phyloP scores from a whole-genome alignment of 768 basidiomycete species.

The Leucogyrophana mollusca region DNA sequence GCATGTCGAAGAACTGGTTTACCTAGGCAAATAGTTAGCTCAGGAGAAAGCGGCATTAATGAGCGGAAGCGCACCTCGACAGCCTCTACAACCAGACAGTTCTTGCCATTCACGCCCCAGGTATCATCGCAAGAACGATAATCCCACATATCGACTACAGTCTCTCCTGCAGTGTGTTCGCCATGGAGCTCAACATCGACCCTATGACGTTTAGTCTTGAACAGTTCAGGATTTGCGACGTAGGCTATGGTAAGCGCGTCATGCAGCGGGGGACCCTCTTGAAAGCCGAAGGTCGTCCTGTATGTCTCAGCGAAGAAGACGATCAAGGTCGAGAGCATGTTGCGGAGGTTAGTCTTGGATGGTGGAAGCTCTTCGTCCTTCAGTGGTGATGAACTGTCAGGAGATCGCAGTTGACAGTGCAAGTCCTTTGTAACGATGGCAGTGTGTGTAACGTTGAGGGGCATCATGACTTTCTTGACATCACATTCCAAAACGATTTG shows the following conservation, averaged over 20 bases:
- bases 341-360: conserved; percentile 52
- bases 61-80: conserved; percentile 53
- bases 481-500: conserved; percentile 78
- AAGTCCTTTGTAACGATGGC: conserved; percentile 66
- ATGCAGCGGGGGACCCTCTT: conserved; percentile 84
- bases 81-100: conserved; percentile 67
- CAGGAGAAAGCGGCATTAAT: background rate
- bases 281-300: conserved; percentile 74
- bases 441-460: conserved; percentile 86
- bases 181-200: conserved; percentile 83
- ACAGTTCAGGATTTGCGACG: conserved; percentile 65
- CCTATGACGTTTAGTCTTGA: conserved; percentile 58
- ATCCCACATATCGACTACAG: conserved; percentile 76
- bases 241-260: conserved; percentile 84
- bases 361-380: conserved; percentile 11
- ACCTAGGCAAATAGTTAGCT: conserved; percentile 40
- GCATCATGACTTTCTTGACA: conserved; percentile 72
- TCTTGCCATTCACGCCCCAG: conserved; percentile 76
- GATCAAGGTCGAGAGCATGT: conserved; percentile 73
- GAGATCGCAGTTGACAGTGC: conserved; percentile 53
- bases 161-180: conserved; percentile 68
- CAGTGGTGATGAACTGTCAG: conserved; percentile 27
- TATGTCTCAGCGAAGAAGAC: conserved; percentile 74
- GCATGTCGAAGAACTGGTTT: conserved; percentile 59
- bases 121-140: conserved; percentile 56